Evolutionary conservation across 139 green algal genomes (phyloP), one percentile per base, ranked within the genome.

Genomic region (Axilococcus clingmanii): DNA sequence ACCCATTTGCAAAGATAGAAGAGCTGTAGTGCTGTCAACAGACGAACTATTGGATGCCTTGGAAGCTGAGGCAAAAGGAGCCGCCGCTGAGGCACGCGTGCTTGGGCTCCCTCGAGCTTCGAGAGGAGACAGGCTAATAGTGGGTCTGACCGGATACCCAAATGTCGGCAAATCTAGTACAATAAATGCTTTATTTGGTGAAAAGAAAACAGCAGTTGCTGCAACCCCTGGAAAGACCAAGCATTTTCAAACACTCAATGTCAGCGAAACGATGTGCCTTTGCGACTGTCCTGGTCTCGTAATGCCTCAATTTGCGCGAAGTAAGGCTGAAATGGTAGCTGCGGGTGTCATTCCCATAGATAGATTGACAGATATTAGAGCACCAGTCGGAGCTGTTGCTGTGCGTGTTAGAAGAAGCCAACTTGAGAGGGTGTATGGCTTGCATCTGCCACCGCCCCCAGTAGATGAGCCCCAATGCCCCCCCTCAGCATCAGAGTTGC

Each of bases 151-250:
- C 4, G 91, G 91, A 42, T 99, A 95, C 64, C 91, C 91, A 43
- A 99, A 99, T 74, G 91, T 98, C n/a, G 91, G 91, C 34, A 94
- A 94, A 67, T 86, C 74, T 7, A 85, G 72, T 30, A 94, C 82
- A 45, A 84, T 94, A 61, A 99, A 99, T 59, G 93, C 91, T 2
- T 66, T 99, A 15, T 89, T 95, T 68, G 91, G 91, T 5, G 59
- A 65, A 40, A 99, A 98, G 61, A 95, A 94, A 66, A 95, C 91
- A 2, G 81, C 81, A 0, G 92, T 99, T 15, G 83, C 84, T 27
- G 63, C 90, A 7, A 99, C 92, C 5, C 91, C 91, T 0, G 91
- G 91, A 58, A 97, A 96, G 65, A 99, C 91, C 23, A 98, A 99
- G 74, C 93, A 99, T 70, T 99, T 99, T 57, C 91, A 97, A 76